Base-by-base conservation (phyloP, 805 yeast species). In the Cyberlindnera galapagoensis region DNA sequence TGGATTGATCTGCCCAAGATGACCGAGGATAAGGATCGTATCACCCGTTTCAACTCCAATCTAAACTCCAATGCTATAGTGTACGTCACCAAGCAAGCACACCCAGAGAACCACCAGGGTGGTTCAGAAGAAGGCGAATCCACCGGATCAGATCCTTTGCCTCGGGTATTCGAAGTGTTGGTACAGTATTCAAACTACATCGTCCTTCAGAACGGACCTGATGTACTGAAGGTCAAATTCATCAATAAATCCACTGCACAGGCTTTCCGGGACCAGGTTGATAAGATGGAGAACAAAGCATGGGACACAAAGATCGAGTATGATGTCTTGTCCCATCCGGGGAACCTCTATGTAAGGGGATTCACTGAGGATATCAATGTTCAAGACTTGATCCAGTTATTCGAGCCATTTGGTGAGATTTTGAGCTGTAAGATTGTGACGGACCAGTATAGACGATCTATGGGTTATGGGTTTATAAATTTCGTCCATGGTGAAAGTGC, bases 381-480 rank as follows among this genome's bases (percentile, higher is more conserved):
- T 6, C 59, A 59, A 17, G 65, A 62, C 19, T 39, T 67, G 14
- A 50, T 39, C 32, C 45, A 54, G 13, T 46, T 65, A 3, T 67
- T 67, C 39, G 44, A 46, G 30, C 54, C 55, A 2, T 66, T 47
- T 45, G 74, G 74, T 13, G 54, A 56, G 6, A 52, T 66, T 15
- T 46, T 57, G 9, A 56, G 67, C 9, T 68, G 73, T 40, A 71
- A 71, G 43, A 59, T 71, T 9, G 64, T 71, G 5, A 47, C 52
- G 24, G 69, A 71, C 40, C 69, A 66, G 18, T 58, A 45, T 36
- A 72, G 74, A 9, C 49, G 47, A 16, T 58, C 69, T n/a, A 63
- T 58, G 42, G 71, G 76, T 13, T 74, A 67, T 49, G 90, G 88
- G 7, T 81, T 81, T 56, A 74, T 82, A 18, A 78, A 79, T 49